Conservation (phyloP, 2,329 filamentous ascomycete genomes). For the Lecanicillium sp. region DNA sequence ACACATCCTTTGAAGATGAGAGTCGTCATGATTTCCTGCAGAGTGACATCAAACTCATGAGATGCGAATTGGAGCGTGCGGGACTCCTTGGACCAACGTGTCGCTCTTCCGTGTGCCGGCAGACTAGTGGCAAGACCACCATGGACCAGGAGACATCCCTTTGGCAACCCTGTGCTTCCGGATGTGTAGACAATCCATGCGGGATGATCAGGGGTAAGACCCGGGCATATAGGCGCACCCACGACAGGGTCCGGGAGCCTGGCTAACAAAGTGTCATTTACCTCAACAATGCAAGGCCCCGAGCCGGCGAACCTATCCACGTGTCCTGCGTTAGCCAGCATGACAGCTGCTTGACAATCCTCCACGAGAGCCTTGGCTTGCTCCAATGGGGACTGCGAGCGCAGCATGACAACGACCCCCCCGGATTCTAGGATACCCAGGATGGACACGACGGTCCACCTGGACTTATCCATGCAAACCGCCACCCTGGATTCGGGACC, state of each 20-base stretch:
- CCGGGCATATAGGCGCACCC: slow-evolving; percentile 4
- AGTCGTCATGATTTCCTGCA: not conserved
- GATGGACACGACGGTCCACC: slow-evolving; percentile 12
- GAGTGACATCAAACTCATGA: slow-evolving; percentile 10
- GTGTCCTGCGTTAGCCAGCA: slow-evolving; percentile 6
- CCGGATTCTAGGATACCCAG: slow-evolving; percentile 11
- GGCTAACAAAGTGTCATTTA: slow-evolving; percentile 3
- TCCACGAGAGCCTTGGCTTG: slow-evolving; percentile 1
- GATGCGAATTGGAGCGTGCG: slow-evolving; percentile 9
- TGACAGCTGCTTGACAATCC: slow-evolving; percentile 3
- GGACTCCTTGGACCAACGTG: slow-evolving; percentile 1
- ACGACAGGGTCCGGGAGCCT: not conserved
- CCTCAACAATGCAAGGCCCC: slow-evolving; percentile 3
- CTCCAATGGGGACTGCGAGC: slow-evolving; percentile 1
- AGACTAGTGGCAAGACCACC: slow-evolving; percentile 8
- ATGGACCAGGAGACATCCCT: slow-evolving; percentile 5
- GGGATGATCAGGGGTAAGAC: not conserved
- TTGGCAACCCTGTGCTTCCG: slow-evolving; percentile 8
- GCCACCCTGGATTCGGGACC: slow-evolving; percentile 7
- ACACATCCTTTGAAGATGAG: not conserved
- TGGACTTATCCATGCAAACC: slow-evolving; percentile 14
- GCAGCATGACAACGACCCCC: slow-evolving; percentile 9
- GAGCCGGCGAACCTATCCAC: not conserved
- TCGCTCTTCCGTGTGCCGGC: not conserved
- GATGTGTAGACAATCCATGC: slow-evolving; percentile 9